These are phyloP conservation scores for Chlorella sp. DNA, from an alignment of 139 green algal genomes.

Conservation along the genomic window DNA sequence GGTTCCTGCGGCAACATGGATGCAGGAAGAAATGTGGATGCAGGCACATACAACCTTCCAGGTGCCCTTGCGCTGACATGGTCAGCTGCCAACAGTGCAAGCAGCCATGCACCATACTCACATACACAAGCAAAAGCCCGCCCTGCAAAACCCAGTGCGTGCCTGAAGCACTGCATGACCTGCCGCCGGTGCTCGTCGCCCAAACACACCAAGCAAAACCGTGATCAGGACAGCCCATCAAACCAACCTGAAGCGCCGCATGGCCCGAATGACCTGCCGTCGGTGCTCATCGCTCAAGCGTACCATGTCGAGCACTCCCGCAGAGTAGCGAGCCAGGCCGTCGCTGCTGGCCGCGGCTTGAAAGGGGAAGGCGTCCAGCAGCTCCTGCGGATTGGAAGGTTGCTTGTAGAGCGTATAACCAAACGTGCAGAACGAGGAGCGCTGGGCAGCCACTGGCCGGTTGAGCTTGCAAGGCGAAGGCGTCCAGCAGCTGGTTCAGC, in stretches of 20 bases:
- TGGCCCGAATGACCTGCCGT: conserved; percentile 2
- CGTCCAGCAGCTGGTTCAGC: too few relatives aligned
- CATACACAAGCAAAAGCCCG: neutral
- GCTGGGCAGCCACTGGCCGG: too few relatives aligned
- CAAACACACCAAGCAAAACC: neutral
- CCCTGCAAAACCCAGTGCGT: neutral
- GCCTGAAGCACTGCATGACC: conserved; percentile 16
- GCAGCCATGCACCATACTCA: neutral
- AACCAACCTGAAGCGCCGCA: conserved; percentile 21
- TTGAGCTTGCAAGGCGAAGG: too few relatives aligned
- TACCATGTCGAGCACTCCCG: neutral
- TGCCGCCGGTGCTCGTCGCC: conserved; percentile 11
- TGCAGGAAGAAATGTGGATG: too few relatives aligned
- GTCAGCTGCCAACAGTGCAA: neutral
- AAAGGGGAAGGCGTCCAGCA: conserved; percentile 5
- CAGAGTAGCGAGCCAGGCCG: conserved; percentile 4
- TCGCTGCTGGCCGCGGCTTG: neutral
- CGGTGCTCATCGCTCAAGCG: conserved; percentile 1
- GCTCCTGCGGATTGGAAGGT: neutral
- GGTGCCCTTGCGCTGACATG: too few relatives aligned
- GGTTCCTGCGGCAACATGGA: neutral
- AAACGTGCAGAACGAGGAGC: too few relatives aligned
- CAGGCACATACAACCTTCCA: too few relatives aligned
- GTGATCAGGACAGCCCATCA: too few relatives aligned
- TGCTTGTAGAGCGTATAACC: neutral